Conservation (phyloP, 345 rosid species). For the Lepidium aucheri region DNA sequence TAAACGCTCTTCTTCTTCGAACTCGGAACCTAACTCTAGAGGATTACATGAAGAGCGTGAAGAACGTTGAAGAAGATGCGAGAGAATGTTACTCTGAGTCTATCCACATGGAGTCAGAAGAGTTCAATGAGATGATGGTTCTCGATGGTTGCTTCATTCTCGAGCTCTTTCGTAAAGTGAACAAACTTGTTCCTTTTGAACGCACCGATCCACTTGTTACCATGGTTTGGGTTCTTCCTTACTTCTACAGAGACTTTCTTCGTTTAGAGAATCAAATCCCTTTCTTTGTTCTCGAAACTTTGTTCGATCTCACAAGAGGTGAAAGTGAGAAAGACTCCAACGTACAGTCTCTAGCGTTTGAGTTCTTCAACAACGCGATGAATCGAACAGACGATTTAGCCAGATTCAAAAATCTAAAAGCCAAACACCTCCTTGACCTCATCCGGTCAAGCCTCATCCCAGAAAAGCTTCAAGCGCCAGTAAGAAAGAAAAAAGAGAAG, state of each 20-base stretch:
- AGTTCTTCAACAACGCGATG: slow-evolving; percentile 53
- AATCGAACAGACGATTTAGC: slow-evolving; percentile 32
- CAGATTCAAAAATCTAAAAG: slow-evolving; percentile 19
- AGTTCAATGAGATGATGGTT: slow-evolving; percentile 62
- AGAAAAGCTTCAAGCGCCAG: slow-evolving; percentile 4
- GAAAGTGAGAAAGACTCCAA: slow-evolving; percentile 12
- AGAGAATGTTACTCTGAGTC: slow-evolving; percentile 67
- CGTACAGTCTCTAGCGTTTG: slow-evolving; percentile 40
- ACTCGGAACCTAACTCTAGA: slow-evolving; percentile 30
- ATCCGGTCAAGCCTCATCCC: slow-evolving; percentile 47
- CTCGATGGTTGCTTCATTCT: slow-evolving; percentile 59
- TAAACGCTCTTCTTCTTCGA: slow-evolving; percentile 40
- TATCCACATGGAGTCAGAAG: slow-evolving; percentile 30
- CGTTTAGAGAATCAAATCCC: slow-evolving; percentile 54
- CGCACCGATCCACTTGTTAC: slow-evolving; percentile 55
- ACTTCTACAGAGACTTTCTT: slow-evolving; percentile 51
- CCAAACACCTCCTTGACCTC: slow-evolving; percentile 66
- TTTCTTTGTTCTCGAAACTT: slow-evolving; percentile 48
- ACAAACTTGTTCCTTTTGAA: slow-evolving; percentile 29
- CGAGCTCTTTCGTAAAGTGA: slow-evolving; percentile 56
- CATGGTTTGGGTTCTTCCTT: slow-evolving; percentile 70
- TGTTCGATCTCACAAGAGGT: slow-evolving; percentile 40
- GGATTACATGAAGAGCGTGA: slow-evolving; percentile 34
- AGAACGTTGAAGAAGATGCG: slow-evolving; percentile 35
- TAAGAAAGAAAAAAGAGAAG: not conserved